Conservation (phyloP, 306 rosid genomes). For the Vicia villosa region DNA sequence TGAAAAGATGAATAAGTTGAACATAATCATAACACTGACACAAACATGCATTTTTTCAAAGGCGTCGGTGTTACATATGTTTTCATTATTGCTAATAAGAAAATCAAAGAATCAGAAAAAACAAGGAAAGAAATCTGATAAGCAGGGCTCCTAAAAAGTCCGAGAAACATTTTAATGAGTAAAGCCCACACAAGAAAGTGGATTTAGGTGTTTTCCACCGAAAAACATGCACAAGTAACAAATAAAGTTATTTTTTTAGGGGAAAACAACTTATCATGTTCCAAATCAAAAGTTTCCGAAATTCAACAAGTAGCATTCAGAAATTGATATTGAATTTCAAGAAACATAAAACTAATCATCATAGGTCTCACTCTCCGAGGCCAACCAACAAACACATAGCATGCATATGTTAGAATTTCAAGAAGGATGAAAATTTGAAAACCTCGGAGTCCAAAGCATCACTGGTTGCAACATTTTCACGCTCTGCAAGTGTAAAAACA, state of each 20-base stretch:
- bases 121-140: not conserved
- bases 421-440: not conserved
- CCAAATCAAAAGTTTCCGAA: not conserved
- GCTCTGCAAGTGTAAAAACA: slow-evolving; percentile 52
- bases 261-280: no score
- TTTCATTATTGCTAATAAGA: not conserved
- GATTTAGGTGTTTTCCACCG: not conserved
- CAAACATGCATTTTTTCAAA: no score
- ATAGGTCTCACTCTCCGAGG: not conserved
- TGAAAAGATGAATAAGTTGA: no score
- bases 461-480: slow-evolving; percentile 50
- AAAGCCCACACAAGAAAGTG: not conserved
- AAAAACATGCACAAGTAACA: no score
- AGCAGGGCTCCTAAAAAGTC: not conserved
- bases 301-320: slow-evolving; percentile 10
- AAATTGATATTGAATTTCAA: not conserved
- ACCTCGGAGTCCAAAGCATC: slow-evolving; percentile 67
- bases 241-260: no score
- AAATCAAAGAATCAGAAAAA: not conserved
- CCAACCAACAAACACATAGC: not conserved
- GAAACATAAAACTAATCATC: not conserved
- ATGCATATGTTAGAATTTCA: not conserved
- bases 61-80: no score
- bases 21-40: no score
- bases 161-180: not conserved